These are phyloP conservation scores for Ramalina peruviana DNA, from an alignment of 495 filamentous ascomycete species.

Conservation along the genomic window DNA sequence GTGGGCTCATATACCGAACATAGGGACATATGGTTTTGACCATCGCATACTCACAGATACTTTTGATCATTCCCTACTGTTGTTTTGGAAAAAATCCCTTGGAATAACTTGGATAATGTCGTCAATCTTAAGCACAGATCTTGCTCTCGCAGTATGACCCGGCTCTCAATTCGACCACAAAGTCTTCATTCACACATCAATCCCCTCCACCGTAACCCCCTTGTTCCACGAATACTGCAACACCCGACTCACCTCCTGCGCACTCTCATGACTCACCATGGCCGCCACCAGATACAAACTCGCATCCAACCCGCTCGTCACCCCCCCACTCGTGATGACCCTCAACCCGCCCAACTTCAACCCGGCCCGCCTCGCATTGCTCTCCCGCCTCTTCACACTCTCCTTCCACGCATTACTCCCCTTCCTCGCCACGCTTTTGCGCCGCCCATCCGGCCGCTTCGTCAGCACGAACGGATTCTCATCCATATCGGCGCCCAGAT, in stretches of 20 bases:
- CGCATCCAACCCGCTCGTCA: slow-evolving; percentile 66
- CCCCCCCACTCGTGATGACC: slow-evolving; percentile 63
- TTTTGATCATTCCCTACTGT: too few relatives aligned
- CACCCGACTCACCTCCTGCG: slow-evolving; percentile 49
- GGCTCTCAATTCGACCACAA: not conserved
- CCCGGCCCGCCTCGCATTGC: slow-evolving; percentile 48
- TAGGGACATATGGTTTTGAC: too few relatives aligned
- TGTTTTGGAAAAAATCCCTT: too few relatives aligned
- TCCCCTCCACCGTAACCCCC: slow-evolving; percentile 54
- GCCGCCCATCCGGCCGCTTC: slow-evolving; percentile 45
- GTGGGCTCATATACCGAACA: too few relatives aligned
- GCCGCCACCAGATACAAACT: slow-evolving; percentile 63
- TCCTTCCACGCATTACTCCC: slow-evolving; percentile 58
- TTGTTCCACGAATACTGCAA: slow-evolving; percentile 63
- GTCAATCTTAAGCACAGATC: not conserved
- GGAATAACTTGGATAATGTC: too few relatives aligned
- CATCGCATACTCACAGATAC: too few relatives aligned
- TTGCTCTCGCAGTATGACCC: not conserved
- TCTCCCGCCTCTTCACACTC: slow-evolving; percentile 49
- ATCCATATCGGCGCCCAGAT: slow-evolving; percentile 54
- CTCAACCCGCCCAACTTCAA: slow-evolving; percentile 55
- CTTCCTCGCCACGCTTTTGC: slow-evolving; percentile 52
- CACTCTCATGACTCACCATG: slow-evolving; percentile 51
- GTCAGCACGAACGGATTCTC: slow-evolving; percentile 61
- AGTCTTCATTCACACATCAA: slow-evolving; percentile 44